Evolutionary conservation across 2,329 filamentous ascomycete species (phyloP), one percentile per base, ranked within the genome.

Genomic region (Arthrobotrys conoides): DNA sequence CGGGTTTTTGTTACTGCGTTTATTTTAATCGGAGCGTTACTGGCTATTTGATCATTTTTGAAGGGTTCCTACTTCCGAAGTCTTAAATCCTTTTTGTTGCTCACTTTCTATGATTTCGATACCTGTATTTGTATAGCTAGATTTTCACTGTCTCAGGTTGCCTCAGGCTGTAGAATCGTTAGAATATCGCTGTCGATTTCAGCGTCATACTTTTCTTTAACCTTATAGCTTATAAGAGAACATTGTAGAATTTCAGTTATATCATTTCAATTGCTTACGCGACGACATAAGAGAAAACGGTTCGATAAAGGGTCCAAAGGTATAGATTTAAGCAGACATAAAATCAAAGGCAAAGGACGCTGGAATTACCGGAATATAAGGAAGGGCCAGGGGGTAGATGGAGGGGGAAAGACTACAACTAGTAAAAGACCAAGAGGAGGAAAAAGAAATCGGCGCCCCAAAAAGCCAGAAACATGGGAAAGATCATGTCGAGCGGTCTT

Each of bases 291-390:
- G 57, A 55, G 24, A 65, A 20, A 70, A 53, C 53, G 41, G 33
- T 18, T 36, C 18, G 57, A 44, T 63, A 51, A 67, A 18, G 27
- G 46, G 48, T 41, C 38, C n/a, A 68, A 44, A 70, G 65, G 59
- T 70, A 76, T 70, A 70, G 72, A 76, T 76, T 48, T 67, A 44
- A 61, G 57, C 33, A 44, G 36, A 61, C 20, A 44, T 33, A 27
- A 44, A 44, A 49, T 65, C 57, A 76, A 49, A 24, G 44, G 27
- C 55, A 41, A 65, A 33, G 51, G 33, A 77, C 73, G 73, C 73
- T 77, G 73, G 24, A 77, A 77, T 77, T 77, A 77, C 73, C 55
- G 67, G 73, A 71, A 55, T 44, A 77, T 53, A 71, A 77, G 41
- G 51, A 71, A 68, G 73, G 67, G 33, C 68, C 51, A 63, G 72